Evolutionary conservation across 148 eudicot genomes (phyloP), one percentile per base, ranked within the genome.

Genomic region (Rhododendron simsii): DNA sequence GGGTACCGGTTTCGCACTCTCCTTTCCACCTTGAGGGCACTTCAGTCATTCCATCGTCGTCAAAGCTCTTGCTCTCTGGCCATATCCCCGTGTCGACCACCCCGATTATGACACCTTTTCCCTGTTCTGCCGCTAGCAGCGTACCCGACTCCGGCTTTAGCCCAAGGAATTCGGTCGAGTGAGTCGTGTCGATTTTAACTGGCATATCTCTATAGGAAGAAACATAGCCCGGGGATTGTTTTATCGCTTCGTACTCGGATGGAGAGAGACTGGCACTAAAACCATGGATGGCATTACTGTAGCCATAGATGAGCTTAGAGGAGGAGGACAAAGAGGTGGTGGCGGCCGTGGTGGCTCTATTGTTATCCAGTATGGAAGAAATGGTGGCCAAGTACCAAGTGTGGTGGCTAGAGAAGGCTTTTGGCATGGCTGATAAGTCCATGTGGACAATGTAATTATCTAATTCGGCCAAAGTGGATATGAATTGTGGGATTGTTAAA

Each of bases 1-100:
- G 84, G 55, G 84, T 82, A 2, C 94, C 95, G 35, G 37, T 75
- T 91, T 82, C 7, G 53, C 96, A 94, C 3, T 75, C 63, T 74
- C 96, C 96, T 50, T 91, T 93, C 95, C 94, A 94, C 71, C 61
- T 93, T 0, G 89, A 14, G 13, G 92, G 90, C 41, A 86, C 69
- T 14, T 82, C 85, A 5, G 87, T 84, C 93, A 94, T 84, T 15
- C 95, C 93, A 21, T 87, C 78, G 15, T 94, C 97, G 0, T 75
- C 81, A 75, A 86, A 94, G 89, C 95, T 94, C 67, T 2, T 47
- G 48, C 93, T 92, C 87, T 94, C 97, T 0, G 97, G 97, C 95
- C 97, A 93, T 0, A 93, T 87, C 2, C 92, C 71, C 12, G 30
- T 87, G 88, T 94, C 97, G 3, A 93, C 83, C 61, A 94, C 89